Conservation (phyloP, 2,329 filamentous ascomycete genomes). For the Cadophora sp. region DNA sequence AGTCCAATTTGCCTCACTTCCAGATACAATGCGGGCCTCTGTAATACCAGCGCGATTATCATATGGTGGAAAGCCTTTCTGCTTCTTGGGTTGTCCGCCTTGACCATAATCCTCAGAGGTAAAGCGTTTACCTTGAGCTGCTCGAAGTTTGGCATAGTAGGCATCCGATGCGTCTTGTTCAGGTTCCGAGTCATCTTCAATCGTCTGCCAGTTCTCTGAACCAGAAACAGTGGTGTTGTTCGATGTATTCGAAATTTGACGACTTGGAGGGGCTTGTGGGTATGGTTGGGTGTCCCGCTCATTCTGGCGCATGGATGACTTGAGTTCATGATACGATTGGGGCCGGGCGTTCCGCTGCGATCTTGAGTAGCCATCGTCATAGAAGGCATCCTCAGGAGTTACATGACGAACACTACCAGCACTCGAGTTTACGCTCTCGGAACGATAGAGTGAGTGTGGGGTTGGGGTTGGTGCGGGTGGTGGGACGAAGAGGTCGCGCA, state of each 20-base stretch:
- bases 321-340: constrained; percentile 49
- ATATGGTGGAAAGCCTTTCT: constrained; percentile 59
- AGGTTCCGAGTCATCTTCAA: constrained; percentile 81
- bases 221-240: constrained; percentile 70
- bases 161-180: constrained; percentile 81
- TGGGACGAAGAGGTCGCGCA: constrained; percentile 79
- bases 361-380: constrained; percentile 60
- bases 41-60: constrained; percentile 56
- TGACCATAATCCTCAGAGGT: constrained; percentile 53
- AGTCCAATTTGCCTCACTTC: constrained; percentile 67
- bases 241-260: constrained; percentile 78
- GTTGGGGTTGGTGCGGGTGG: constrained; percentile 58
- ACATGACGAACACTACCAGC: constrained; percentile 62
- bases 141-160: constrained; percentile 83
- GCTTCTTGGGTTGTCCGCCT: constrained; percentile 58
- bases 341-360: constrained; percentile 43
- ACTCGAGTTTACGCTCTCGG: constrained; percentile 55
- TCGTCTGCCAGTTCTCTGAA: constrained; percentile 98
- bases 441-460: constrained; percentile 60
- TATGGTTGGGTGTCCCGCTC: constrained; percentile 45
- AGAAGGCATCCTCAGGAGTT: constrained; percentile 85
- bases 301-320: constrained; percentile 52
- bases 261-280: constrained; percentile 47
- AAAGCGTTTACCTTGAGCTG: constrained; percentile 70
- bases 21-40: constrained; percentile 67